These are phyloP conservation scores for Cutaneotrichosporon cavernicola DNA, from an alignment of 1,284 basidiomycete genomes.

Conservation along the genomic window DNA sequence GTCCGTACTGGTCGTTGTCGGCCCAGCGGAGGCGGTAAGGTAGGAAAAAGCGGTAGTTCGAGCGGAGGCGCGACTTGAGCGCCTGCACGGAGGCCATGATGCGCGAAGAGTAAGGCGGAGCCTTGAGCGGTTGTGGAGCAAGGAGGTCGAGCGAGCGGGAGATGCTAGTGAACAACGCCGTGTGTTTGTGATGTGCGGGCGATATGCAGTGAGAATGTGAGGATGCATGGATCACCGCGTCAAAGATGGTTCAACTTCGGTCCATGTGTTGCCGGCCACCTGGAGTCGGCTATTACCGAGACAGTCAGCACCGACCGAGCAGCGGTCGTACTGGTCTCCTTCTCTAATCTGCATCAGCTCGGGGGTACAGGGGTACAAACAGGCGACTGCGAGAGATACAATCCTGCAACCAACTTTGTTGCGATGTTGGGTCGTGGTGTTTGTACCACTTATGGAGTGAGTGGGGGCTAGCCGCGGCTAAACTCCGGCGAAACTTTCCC, in stretches of 20 bases:
- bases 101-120: background rate
- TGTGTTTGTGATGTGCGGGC: background rate
- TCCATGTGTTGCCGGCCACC: background rate
- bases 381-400: background rate
- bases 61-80: constrained; percentile 19
- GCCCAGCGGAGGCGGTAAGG: constrained; percentile 25
- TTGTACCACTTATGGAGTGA: too few species aligned
- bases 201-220: background rate
- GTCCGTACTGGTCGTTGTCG: constrained; percentile 27
- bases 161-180: background rate
- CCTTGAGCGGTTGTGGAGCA: background rate
- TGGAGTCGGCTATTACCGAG: background rate
- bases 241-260: background rate
- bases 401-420: constrained; percentile 13
- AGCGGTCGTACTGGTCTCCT: background rate
- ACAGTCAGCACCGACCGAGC: background rate
- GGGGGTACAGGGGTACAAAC: too few species aligned
- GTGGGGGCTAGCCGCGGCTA: background rate
- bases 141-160: background rate
- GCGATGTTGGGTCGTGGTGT: too few species aligned
- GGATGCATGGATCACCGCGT: background rate
- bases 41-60: constrained; percentile 21
- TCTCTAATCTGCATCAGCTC: background rate
- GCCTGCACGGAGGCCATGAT: constrained; percentile 9
- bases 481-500: constrained; percentile 3